phyloP scores from a whole-genome alignment of 805 yeast genomes.

The Nakazawaea laoshanensis region DNA sequence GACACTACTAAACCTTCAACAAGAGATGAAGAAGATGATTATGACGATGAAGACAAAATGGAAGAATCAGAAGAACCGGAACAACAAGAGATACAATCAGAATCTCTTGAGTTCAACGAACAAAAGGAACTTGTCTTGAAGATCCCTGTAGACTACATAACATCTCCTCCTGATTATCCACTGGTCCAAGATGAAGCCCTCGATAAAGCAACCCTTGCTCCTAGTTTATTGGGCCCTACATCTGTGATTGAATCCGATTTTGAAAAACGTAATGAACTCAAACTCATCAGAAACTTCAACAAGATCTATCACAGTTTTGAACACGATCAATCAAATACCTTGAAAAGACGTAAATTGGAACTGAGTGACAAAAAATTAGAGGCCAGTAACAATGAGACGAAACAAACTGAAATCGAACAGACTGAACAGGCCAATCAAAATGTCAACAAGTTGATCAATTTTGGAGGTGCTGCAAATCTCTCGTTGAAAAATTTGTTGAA shows the following conservation, averaged over 20 bases:
- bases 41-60: constrained; percentile 24
- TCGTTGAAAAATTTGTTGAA: constrained; percentile 74
- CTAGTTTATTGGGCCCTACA: constrained; percentile 21
- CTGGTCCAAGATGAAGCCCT: constrained; percentile 3
- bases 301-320: constrained; percentile 72
- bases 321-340: constrained; percentile 64
- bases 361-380: constrained; percentile 69
- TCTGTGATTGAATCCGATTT: constrained; percentile 34
- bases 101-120: constrained; percentile 16
- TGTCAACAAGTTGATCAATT: constrained; percentile 21
- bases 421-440: constrained; percentile 14
- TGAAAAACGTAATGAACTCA: constrained; percentile 25
- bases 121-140: constrained; percentile 24
- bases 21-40: constrained; percentile 22
- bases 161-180: constrained; percentile 5
- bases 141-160: constrained; percentile 18
- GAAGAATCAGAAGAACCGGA: constrained; percentile 12
- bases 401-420: constrained; percentile 14
- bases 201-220: constrained; percentile 3
- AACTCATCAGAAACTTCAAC: constrained; percentile 53
- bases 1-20: constrained; percentile 12
- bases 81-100: constrained; percentile 8
- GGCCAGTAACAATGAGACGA: constrained; percentile 19
- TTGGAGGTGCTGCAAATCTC: constrained; percentile 62
- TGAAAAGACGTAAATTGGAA: constrained; percentile 69